Base-by-base conservation (phyloP, 129 eudicot species). In the Erigeron canadensis region DNA sequence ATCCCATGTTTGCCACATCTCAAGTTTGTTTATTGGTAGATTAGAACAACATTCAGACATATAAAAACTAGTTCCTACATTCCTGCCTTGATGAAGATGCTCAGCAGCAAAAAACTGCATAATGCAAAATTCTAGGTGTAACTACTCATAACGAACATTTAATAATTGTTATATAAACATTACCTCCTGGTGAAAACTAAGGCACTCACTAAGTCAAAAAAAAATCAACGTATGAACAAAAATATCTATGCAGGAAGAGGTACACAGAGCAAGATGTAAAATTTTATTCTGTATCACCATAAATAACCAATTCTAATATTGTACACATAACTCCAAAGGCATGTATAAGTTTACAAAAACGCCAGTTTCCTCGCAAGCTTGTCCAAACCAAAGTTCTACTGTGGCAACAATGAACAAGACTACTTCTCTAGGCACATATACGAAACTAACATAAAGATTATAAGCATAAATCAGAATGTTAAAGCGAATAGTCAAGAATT, bases 401-500 rank as follows among this genome's bases (percentile, higher is more conserved):
- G 13, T 34, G 47, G 21, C 44, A 53, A 70, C 50, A 40, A 15
- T 54, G 53, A 75, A 56, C 73, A 75, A 75, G 40, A 43, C 66
- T 63, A 63, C 70, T 41, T 40, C 58, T 77, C 70, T 61, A 62
- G 51, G 50, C 73, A 44, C 72, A 71, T 64, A 70, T 69, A 67
- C 43, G 44, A 59, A 76, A 76, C 72, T 64, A 64, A 42, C 65
- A 64, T 38, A 18, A 56, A 50, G 21, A 34, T 16, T 41, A 40
- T 68, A 13, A 47, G 53, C 63, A 67, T 10, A 50, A 70, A 77
- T 51, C 46, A 1, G 21, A 63, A 63, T 23, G 28, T 44, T 62
- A 73, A 62, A 63, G 78, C 50, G 19, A 59, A 58, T 67, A 40
- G 51, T 70, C 72, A 77, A 77, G 82, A 78, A 78, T 78, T 13